These are phyloP conservation scores for Clavulina sp. DNA, from an alignment of 768 basidiomycete species.

Conservation along the genomic window DNA sequence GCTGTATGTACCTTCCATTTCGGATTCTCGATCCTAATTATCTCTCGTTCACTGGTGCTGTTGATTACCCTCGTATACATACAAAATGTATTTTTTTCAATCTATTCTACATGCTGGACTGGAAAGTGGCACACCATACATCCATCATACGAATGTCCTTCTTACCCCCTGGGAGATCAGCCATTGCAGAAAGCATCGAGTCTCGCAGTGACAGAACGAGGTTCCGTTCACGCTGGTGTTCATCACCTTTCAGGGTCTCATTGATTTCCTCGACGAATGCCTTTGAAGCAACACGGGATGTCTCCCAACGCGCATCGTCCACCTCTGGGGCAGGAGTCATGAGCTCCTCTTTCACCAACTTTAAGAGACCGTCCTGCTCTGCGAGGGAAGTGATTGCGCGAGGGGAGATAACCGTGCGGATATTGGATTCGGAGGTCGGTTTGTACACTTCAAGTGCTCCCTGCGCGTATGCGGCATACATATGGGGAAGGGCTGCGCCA, in stretches of 20 bases:
- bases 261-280: conserved; percentile 17
- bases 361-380: conserved; percentile 6
- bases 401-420: conserved; percentile 24
- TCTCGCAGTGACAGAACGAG: conserved; percentile 21
- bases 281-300: conserved; percentile 12
- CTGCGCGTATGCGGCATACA: conserved; percentile 23
- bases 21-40: no score
- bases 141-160: conserved; percentile 19
- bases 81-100: no score
- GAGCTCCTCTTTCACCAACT: conserved; percentile 13
- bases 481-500: conserved; percentile 17
- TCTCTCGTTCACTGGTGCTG: no score
- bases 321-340: conserved; percentile 16
- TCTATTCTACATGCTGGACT: no score
- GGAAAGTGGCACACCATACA: conserved; percentile 19
- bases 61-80: no score
- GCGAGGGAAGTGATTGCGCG: conserved; percentile 18
- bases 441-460: conserved; percentile 22
- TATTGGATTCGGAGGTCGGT: conserved; percentile 16
- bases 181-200: conserved; percentile 12
- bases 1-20: no score
- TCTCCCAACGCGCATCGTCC: conserved; percentile 24
- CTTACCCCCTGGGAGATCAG: conserved; percentile 9
- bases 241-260: conserved; percentile 16
- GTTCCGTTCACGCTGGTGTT: conserved; percentile 19